Conservation (phyloP, 2,329 filamentous ascomycete genomes). For the Salinomyces thailandicus region DNA sequence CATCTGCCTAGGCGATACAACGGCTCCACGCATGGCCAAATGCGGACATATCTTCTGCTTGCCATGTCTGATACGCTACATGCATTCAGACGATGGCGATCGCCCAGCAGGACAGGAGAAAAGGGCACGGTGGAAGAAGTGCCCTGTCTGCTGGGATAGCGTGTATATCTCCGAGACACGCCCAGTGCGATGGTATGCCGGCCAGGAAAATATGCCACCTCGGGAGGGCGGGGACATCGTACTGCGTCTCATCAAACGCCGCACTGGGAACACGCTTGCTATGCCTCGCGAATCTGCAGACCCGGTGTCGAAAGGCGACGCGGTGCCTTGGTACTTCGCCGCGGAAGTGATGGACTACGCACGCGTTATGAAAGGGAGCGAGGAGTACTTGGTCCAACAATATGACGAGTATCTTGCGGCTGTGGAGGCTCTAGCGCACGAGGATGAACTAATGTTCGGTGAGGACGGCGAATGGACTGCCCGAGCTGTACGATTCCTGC, state of each 20-base stretch:
- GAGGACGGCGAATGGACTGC: conserved; percentile 89
- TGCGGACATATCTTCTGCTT: conserved; percentile 97
- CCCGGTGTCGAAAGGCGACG: conserved; percentile 55
- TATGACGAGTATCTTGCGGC: conserved; percentile 69
- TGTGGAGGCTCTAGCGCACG: conserved; percentile 64
- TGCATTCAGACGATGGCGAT: conserved; percentile 76
- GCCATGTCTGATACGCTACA: conserved; percentile 86
- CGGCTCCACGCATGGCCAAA: conserved; percentile 90
- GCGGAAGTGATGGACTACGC: conserved; percentile 92
- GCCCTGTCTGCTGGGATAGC: conserved; percentile 87
- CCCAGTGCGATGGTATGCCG: conserved; percentile 82
- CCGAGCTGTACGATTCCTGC: conserved; percentile 67
- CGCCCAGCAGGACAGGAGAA: conserved; percentile 48
- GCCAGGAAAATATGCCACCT: conserved; percentile 73
- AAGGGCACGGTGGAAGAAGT: conserved; percentile 79
- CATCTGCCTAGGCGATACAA: conserved; percentile 85
- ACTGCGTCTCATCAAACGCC: conserved; percentile 71
- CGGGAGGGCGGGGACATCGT: conserved; percentile 82
- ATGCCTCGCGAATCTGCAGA: conserved; percentile 75
- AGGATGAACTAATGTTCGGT: conserved; percentile 84
- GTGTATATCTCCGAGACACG: conserved; percentile 86
- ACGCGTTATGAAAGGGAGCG: conserved; percentile 86
- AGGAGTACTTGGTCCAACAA: conserved; percentile 74
- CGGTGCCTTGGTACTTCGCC: conserved; percentile 90
- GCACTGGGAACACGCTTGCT: conserved; percentile 71